Evolutionary conservation across 352 stramenopile genomes (phyloP).

Genomic region (Phytophthora pluvialis): DNA sequence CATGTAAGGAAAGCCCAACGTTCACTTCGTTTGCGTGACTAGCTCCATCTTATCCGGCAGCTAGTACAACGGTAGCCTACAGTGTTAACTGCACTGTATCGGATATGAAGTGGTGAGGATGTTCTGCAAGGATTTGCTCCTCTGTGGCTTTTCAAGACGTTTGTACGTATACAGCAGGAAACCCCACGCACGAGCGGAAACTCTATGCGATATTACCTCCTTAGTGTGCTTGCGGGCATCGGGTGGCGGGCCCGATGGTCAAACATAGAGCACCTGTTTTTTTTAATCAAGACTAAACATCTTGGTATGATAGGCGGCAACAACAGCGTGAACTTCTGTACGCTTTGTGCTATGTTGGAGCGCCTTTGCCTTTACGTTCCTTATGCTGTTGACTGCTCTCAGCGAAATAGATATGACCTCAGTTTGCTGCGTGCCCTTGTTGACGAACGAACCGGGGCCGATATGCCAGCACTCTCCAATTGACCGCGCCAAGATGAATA

Average conservation of each 20-base stretch:
- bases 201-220: slow-evolving; percentile 11
- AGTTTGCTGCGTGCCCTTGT: background rate
- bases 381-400: background rate
- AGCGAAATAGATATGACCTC: background rate
- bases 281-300: slow-evolving; percentile 16
- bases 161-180: too few species aligned
- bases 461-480: slow-evolving; percentile 17
- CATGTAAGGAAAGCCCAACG: background rate
- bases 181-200: background rate
- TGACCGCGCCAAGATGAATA: slow-evolving; percentile 5
- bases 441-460: background rate
- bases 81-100: too few species aligned
- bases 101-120: background rate
- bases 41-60: too few species aligned
- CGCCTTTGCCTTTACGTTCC: slow-evolving; percentile 2
- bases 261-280: slow-evolving; percentile 6
- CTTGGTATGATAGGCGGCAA: background rate
- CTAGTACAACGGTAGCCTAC: too few species aligned
- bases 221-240: slow-evolving; percentile 6
- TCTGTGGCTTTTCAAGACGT: background rate
- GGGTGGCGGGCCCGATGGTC: slow-evolving; percentile 2
- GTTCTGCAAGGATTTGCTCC: slow-evolving; percentile 8
- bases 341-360: slow-evolving; percentile 2
- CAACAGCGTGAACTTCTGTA: slow-evolving; percentile 14
- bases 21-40: too few species aligned